A percentile compares a stretch with the other conserved stretches of the same genome.
phyloP scores from a whole-genome alignment of 441 rosid genomes.

The Gossypium davidsonii region DNA sequence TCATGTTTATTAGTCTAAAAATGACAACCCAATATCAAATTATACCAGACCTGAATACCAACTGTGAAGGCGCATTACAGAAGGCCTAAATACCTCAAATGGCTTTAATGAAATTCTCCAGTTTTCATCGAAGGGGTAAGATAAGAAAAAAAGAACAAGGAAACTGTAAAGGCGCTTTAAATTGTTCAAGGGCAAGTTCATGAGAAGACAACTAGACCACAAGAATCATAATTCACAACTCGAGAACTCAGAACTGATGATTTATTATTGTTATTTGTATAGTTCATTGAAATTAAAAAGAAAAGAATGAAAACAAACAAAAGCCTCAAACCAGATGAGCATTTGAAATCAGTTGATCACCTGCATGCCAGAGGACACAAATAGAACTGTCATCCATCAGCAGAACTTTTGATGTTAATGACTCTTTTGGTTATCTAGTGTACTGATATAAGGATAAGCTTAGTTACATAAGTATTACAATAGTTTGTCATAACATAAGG shows the following conservation, averaged over 20 bases:
- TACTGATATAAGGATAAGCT: too few relatives aligned
- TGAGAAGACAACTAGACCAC: neutral
- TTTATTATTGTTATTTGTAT: slow-evolving; percentile 15
- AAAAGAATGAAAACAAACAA: neutral
- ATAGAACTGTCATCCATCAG: neutral
- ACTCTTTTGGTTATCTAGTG: neutral
- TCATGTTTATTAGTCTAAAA: neutral
- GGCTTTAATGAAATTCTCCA: too few relatives aligned
- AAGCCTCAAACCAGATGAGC: neutral
- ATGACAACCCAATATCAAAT: neutral
- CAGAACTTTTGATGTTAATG: neutral
- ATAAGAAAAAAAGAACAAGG: too few relatives aligned
- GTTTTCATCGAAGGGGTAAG: too few relatives aligned
- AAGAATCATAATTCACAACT: neutral
- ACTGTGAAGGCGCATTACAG: neutral
- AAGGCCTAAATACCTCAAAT: too few relatives aligned
- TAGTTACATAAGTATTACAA: too few relatives aligned
- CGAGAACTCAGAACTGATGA: slow-evolving; percentile 11
- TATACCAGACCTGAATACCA: neutral
- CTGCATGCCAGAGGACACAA: neutral
- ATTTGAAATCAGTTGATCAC: neutral
- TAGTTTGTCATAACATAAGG: too few relatives aligned
- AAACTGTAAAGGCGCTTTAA: neutral
- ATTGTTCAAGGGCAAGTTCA: slow-evolving; percentile 13
- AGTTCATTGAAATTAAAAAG: slow-evolving; percentile 4